A percentile compares a stretch with the other conserved stretches of the same genome.
These are phyloP conservation scores for Ophiosphaerella korrae DNA, from an alignment of 2,329 filamentous ascomycete genomes.

Conservation along the genomic window DNA sequence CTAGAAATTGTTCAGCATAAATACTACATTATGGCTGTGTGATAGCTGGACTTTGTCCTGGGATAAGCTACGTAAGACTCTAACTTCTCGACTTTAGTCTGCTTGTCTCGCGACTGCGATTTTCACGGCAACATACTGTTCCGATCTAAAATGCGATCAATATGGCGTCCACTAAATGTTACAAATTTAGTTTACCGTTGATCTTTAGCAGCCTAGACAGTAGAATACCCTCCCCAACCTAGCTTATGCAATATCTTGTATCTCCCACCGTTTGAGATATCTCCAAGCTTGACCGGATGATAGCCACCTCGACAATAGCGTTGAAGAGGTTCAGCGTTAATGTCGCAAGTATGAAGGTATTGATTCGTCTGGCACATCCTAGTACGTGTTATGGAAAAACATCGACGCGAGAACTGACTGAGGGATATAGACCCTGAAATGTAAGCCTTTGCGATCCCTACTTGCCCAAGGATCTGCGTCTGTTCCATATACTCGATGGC, in stretches of 20 bases:
- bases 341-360: conserved; percentile 14
- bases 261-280: conserved; percentile 21
- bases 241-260: conserved; percentile 32
- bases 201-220: conserved; percentile 28
- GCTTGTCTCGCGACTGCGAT: conserved; percentile 17
- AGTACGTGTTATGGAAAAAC: too few species aligned
- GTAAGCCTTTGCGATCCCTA: too few species aligned
- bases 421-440: too few species aligned
- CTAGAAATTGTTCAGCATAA: conserved; percentile 48
- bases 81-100: conserved; percentile 15
- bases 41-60: too few species aligned
- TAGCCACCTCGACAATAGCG: conserved; percentile 24
- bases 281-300: conserved; percentile 24
- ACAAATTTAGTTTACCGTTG: conserved; percentile 12
- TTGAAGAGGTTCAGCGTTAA: conserved; percentile 30
- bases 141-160: conserved; percentile 5
- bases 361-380: too few species aligned
- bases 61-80: too few species aligned
- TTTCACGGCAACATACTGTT: conserved; percentile 32
- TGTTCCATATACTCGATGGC: too few species aligned
- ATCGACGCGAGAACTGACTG: too few species aligned
- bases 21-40: too few species aligned
- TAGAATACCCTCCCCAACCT: conserved; percentile 29
- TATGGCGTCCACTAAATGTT: too few species aligned
- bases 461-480: too few species aligned